Percentiles rank a stretch among this genome's conserved stretches.
Conservation (phyloP, 495 filamentous ascomycete genomes). For the Podospora pseudoanserina region DNA sequence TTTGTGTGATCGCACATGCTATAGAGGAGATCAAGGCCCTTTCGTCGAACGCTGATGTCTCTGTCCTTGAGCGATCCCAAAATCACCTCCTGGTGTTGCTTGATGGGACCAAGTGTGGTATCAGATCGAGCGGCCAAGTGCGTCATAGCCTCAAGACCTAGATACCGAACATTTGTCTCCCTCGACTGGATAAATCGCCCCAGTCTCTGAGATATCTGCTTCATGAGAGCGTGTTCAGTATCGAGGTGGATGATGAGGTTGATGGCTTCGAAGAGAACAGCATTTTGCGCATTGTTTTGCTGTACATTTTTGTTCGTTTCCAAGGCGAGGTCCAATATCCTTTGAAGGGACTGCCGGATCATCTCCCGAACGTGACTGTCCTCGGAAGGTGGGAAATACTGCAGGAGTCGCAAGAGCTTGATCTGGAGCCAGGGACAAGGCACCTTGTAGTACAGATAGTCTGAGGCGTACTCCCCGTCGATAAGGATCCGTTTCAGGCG, state of each 20-base stretch:
- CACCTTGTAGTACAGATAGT: conserved; percentile 98
- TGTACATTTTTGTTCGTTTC: conserved; percentile 98
- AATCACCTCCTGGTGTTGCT: conserved; percentile 95
- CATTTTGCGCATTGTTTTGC: conserved; percentile 99
- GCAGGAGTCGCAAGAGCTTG: conserved; percentile 83
- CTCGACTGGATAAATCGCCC: conserved; percentile 96
- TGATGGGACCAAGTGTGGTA: conserved; percentile 94
- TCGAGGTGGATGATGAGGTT: conserved; percentile 99
- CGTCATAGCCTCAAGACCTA: conserved; percentile 96
- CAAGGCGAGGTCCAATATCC: conserved; percentile 83
- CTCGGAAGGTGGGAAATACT: conserved; percentile 92
- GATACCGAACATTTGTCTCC: conserved; percentile 96
- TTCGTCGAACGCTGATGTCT: conserved; percentile 94
- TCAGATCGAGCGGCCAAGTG: conserved; percentile 94
- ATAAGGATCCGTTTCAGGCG: conserved; percentile 84
- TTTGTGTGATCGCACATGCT: conserved; percentile 98
- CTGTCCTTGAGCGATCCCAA: conserved; percentile 89
- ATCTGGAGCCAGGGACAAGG: conserved; percentile 99
- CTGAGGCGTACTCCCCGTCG: conserved; percentile 77
- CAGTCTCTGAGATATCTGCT: conserved; percentile 89
- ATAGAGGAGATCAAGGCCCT: conserved; percentile 94
- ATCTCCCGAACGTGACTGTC: conserved; percentile 88
- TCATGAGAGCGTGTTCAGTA: conserved; percentile 91
- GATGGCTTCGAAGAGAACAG: conserved; percentile 96
- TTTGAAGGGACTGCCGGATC: conserved; percentile 86